Evolutionary conservation across 805 yeast species (phyloP), one percentile per base, ranked within the genome.

Genomic region (Groenewaldozyma salmanticensis): DNA sequence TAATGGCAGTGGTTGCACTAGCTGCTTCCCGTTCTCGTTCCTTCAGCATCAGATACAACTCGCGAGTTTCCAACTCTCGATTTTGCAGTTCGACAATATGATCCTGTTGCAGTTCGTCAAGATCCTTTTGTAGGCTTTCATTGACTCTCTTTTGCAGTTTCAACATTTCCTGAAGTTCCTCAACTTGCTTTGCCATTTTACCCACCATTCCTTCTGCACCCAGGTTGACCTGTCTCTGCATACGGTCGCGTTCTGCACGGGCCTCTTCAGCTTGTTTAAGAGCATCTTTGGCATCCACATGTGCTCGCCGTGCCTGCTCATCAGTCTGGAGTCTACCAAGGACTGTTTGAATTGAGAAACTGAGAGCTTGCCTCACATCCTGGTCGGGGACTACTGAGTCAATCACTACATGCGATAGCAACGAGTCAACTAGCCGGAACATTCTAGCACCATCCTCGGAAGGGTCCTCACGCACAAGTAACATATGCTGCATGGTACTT

Each of bases 291-390:
- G 78, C 68, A 41, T 74, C 86, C 41, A 54, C 56, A 41, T 66
- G 70, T 46, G 95, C 94, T 45, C 81, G 70, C 39, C 77, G 68
- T 9, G 94, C 94, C 61, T 80, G 79, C 40, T 85, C 94, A 57
- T 90, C 96, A 0, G 95, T 83, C 50, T 79, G 78, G 54, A 88
- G 68, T 21, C 82, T 71, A 33, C 85, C 78, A 44, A 76, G 68
- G 35, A 90, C 65, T 42, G 77, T 68, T 52, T 83, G 86, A 27
- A 88, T 77, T 1, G 94, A 84, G 37, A 82, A 75, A 40, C 81
- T 83, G 48, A 85, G 69, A 13, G 84, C 76, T n/a, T 78, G 68
- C 37, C 78, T 81, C 39, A 74, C 72, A 7, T 71, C 67, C 44
- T 70, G 70, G 38, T 60, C 61, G 1, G 65, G 62, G 42, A 52